phyloP scores from a whole-genome alignment of 805 yeast species.

The Yueomyces sinensis region DNA sequence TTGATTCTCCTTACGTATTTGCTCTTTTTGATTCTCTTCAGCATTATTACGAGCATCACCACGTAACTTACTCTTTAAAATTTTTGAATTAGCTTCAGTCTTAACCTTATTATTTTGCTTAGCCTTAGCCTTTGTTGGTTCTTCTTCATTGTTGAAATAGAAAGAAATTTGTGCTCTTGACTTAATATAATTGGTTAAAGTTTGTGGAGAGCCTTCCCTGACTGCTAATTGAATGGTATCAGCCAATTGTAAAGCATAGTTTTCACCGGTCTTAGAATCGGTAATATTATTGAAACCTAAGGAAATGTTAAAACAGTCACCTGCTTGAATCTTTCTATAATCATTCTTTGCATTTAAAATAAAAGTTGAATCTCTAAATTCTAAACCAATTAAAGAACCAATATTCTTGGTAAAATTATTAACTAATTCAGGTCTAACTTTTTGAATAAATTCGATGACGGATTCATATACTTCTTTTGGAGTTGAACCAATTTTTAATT shows the following conservation, averaged over 20 bases:
- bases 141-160: constrained; percentile 61
- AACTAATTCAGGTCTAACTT: constrained; percentile 53
- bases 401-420: constrained; percentile 58
- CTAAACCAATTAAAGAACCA: constrained; percentile 85
- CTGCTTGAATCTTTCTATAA: constrained; percentile 44
- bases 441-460: constrained; percentile 44
- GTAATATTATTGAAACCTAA: constrained; percentile 61
- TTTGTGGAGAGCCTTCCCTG: constrained; percentile 31
- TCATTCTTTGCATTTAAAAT: constrained; percentile 63
- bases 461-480: constrained; percentile 58
- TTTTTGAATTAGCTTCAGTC: constrained; percentile 38
- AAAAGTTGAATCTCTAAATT: constrained; percentile 69
- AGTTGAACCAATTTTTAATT: constrained; percentile 53
- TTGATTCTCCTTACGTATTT: constrained; percentile 73
- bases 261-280: constrained; percentile 37
- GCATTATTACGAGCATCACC: constrained; percentile 53
- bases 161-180: constrained; percentile 65
- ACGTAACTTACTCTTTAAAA: constrained; percentile 66
- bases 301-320: constrained; percentile 62
- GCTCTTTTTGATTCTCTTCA: constrained; percentile 65
- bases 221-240: constrained; percentile 69
- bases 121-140: constrained; percentile 27
- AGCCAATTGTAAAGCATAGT: constrained; percentile 59
- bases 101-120: constrained; percentile 25
- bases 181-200: constrained; percentile 66